Evolutionary conservation across 192 early-diverging fungal genomes (phyloP), one percentile per base, ranked within the genome.

Genomic region (Coemansia sp.): DNA sequence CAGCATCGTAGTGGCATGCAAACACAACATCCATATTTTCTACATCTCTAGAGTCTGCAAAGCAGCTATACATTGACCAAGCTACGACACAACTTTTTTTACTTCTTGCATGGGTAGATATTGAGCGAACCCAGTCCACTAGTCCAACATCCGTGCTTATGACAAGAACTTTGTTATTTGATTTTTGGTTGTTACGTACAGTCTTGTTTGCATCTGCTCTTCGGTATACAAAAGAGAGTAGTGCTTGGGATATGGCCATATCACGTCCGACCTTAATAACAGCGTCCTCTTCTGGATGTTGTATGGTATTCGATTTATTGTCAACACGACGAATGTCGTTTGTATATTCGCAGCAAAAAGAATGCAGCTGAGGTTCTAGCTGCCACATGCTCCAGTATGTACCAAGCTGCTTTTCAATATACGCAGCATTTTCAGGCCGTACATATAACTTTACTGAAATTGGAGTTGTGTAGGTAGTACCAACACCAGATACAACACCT

Each of bases 341-440:
- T 18, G 19, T 16, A 18, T 49, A 49, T 18, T 18, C 47, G 19
- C 15, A 40, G 26, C 19, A 21, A 39, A 22, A 26, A 45, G 37
- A 9, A 37, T 10, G 37, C 21, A 15, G 52, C 12, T 61, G 62
- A 16, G 10, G 41, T 0, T 37, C 40, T 6, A 79, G 68, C 61
- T 79, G 72, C 77, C 77, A 79, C 72, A 79, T 71, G 3, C 59
- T 52, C 77, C 77, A 79, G 49, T 74, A 74, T 0, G 52, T 56
- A 22, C 62, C 69, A 6, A 79, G 63, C 18, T 60, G 55, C 1
- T 37, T 15, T 19, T 41, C 55, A 12, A 79, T n/a, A 12, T n/a
- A 39, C 1, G 4, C n/a, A 3, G 61, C 55, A 36, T 46, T 26
- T 10, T 10, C 19, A 12, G 46, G 18, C 11, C 18, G 62, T n/a